Conservation (phyloP, 1,284 basidiomycete species). For the Ceratobasidium sp. region DNA sequence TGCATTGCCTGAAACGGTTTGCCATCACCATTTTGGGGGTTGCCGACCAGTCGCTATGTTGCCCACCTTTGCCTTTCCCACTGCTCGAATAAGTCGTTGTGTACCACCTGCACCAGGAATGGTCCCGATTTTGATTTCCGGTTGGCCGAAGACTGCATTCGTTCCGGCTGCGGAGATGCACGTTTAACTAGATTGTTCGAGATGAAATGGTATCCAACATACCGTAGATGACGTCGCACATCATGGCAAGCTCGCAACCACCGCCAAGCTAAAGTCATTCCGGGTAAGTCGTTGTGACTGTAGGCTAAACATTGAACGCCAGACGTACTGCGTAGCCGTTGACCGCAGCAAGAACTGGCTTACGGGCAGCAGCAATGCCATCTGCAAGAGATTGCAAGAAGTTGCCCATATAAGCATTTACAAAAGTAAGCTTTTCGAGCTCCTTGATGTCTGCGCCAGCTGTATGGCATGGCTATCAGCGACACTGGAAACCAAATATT, state of each 20-base stretch:
- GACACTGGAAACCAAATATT: not conserved
- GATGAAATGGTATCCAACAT: not conserved
- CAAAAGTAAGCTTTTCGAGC: constrained; percentile 52
- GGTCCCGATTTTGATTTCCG: constrained; percentile 74
- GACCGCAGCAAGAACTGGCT: constrained; percentile 70
- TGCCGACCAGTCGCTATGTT: not conserved
- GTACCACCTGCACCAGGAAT: constrained; percentile 69
- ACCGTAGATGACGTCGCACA: constrained; percentile 51
- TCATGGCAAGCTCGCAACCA: constrained; percentile 71
- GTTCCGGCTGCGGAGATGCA: constrained; percentile 66
- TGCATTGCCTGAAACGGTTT: constrained; percentile 38
- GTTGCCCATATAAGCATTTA: constrained; percentile 64
- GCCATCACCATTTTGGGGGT: not conserved
- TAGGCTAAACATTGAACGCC: not conserved
- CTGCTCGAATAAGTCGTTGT: constrained; percentile 63
- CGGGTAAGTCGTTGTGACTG: not conserved
- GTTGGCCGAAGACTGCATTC: constrained; percentile 67
- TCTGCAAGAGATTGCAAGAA: constrained; percentile 67
- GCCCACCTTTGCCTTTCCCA: constrained; percentile 65
- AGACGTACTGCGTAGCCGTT: constrained; percentile 65
- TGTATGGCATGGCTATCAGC: constrained; percentile 39
- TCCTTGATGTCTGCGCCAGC: constrained; percentile 55
- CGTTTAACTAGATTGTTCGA: constrained; percentile 47
- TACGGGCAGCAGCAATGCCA: constrained; percentile 58
- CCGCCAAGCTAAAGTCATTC: constrained; percentile 61